Conservation (phyloP, 2,329 filamentous ascomycete genomes). For the Rutstroemia sp. region DNA sequence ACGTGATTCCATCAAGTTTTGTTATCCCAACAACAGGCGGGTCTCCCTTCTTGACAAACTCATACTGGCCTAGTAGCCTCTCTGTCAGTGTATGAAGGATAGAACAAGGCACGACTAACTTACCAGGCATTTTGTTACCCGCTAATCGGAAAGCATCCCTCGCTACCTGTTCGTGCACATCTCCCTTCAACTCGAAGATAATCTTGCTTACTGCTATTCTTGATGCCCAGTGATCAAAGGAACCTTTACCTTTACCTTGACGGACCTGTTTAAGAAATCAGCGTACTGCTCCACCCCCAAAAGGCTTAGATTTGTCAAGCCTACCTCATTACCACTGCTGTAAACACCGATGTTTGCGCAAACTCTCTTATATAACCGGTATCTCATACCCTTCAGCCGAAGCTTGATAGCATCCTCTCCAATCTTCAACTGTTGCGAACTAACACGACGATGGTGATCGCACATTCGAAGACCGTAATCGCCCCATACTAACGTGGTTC, state of each 20-base stretch:
- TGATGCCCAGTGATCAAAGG: conserved; percentile 93
- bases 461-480: conserved; percentile 91
- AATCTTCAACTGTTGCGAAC: conserved; percentile 76
- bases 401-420: conserved; percentile 91
- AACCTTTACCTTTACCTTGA: conserved; percentile 99
- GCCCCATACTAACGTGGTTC: conserved; percentile 93
- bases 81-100: conserved; percentile 14
- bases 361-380: conserved; percentile 84
- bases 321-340: conserved; percentile 83
- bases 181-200: conserved; percentile 85
- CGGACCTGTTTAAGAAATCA: conserved; percentile 50
- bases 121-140: conserved; percentile 89
- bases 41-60: conserved; percentile 91
- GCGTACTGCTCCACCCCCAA: background rate
- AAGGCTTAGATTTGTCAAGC: conserved; percentile 19
- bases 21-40: conserved; percentile 86
- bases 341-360: conserved; percentile 93
- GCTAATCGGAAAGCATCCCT: conserved; percentile 90
- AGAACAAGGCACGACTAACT: conserved; percentile 27
- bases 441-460: conserved; percentile 88
- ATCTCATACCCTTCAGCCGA: conserved; percentile 83
- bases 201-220: conserved; percentile 87
- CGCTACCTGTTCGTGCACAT: conserved; percentile 89
- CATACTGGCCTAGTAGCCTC: conserved; percentile 58
- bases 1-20: conserved; percentile 74